Conservation (phyloP, 2,329 filamentous ascomycete species). For the Pezicula neosporulosa region DNA sequence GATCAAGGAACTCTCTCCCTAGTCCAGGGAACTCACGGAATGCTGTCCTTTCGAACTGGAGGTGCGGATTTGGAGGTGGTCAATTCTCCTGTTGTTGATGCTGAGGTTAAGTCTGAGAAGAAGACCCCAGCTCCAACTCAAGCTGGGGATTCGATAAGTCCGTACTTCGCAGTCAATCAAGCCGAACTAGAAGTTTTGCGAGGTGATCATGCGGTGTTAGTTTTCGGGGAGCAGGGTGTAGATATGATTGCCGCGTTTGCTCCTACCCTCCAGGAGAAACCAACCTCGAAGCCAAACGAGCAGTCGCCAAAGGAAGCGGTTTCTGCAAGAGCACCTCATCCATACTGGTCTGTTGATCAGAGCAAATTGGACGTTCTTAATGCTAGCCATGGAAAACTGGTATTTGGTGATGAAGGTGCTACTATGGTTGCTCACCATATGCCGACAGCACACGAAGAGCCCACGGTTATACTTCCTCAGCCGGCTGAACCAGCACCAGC, state of each 20-base stretch:
- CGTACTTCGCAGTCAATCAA: neutral
- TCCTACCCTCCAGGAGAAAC: neutral
- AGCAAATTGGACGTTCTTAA: neutral
- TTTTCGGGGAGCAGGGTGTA: neutral
- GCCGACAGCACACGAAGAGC: neutral
- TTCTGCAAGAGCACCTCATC: neutral
- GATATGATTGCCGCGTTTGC: neutral
- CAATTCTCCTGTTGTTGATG: neutral
- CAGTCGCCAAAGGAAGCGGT: neutral
- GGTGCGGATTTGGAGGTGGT: neutral
- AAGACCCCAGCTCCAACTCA: neutral
- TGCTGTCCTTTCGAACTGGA: neutral
- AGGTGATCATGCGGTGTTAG: neutral
- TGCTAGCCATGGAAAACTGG: neutral
- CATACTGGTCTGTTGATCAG: conserved; percentile 5
- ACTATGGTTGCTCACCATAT: neutral
- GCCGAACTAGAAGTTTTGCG: neutral
- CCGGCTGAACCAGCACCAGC: neutral
- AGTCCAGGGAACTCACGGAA: conserved; percentile 2
- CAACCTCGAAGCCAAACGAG: neutral
- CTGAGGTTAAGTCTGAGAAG: neutral
- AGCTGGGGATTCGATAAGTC: neutral
- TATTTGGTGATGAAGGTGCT: neutral
- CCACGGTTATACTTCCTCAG: neutral
- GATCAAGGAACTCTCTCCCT: conserved; percentile 1